phyloP scores from a whole-genome alignment of 2,329 filamentous ascomycete genomes.

The Beauveria asiatica region DNA sequence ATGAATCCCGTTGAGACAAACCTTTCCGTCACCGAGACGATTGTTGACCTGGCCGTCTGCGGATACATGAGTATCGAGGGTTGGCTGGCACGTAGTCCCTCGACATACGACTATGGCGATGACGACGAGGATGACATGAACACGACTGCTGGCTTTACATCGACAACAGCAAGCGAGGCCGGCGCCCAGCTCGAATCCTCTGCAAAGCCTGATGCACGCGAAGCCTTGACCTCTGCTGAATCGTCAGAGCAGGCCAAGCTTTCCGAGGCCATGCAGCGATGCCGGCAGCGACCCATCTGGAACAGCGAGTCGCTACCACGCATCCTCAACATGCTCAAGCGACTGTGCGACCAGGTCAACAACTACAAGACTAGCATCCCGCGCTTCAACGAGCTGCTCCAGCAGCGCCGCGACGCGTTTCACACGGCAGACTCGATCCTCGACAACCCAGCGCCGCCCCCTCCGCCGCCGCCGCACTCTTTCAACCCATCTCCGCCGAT shows the following conservation, averaged over 20 bases:
- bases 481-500: constrained; percentile 10
- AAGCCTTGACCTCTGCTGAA: not conserved
- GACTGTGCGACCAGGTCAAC: constrained; percentile 46
- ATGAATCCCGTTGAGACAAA: constrained; percentile 89
- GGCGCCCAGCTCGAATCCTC: not conserved
- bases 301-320: constrained; percentile 38
- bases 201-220: not conserved
- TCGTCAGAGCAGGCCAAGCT: constrained; percentile 24
- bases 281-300: constrained; percentile 47
- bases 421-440: constrained; percentile 47
- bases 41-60: constrained; percentile 76
- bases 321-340: constrained; percentile 50
- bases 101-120: constrained; percentile 50
- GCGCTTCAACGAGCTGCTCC: constrained; percentile 64
- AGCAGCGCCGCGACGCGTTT: constrained; percentile 55
- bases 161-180: constrained; percentile 1
- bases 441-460: constrained; percentile 22
- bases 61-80: constrained; percentile 77
- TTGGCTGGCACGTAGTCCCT: constrained; percentile 75
- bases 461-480: not conserved
- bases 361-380: constrained; percentile 43
- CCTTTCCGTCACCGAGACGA: constrained; percentile 72
- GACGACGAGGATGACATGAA: constrained; percentile 29
- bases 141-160: constrained; percentile 6
- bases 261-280: constrained; percentile 39